phyloP scores from a whole-genome alignment of 306 rosid species.

The Cicer judaicum region DNA sequence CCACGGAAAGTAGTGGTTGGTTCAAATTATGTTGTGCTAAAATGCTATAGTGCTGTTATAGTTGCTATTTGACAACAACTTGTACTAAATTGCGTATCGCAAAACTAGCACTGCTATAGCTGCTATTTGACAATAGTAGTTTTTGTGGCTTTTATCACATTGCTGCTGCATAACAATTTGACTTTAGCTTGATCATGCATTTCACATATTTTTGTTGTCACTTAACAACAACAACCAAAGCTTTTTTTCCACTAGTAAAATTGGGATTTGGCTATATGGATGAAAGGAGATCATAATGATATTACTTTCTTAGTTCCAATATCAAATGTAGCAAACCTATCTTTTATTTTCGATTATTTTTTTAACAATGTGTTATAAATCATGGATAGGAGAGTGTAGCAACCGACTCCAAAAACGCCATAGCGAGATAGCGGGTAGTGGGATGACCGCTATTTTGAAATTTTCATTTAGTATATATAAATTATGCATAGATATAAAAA shows the following conservation, averaged over 20 bases:
- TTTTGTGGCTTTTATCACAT: neutral
- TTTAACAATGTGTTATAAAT: neutral
- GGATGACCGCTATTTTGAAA: neutral
- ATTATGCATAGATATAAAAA: neutral
- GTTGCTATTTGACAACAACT: too few species aligned
- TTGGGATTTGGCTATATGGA: too few species aligned
- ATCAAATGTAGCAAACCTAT: conserved; percentile 9
- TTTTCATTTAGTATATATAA: neutral
- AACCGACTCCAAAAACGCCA: neutral
- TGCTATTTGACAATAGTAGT: neutral
- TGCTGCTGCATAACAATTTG: conserved; percentile 3
- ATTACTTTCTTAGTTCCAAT: conserved; percentile 13
- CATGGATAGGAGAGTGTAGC: neutral
- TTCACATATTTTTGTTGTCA: neutral
- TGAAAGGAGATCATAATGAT: neutral
- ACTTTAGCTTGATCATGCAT: neutral
- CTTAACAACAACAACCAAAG: neutral
- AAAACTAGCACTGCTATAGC: too few species aligned
- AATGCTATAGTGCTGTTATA: too few species aligned
- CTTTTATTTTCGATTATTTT: neutral
- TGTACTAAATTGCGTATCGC: too few species aligned
- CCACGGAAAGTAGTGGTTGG: too few species aligned
- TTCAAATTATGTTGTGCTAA: too few species aligned
- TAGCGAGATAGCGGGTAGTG: neutral
- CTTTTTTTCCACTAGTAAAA: too few species aligned